A percentile compares a stretch with the other conserved stretches of the same genome.
These are phyloP conservation scores for Yamadazyma mexicana DNA, from an alignment of 1,139 yeast genomes.

Conservation along the genomic window DNA sequence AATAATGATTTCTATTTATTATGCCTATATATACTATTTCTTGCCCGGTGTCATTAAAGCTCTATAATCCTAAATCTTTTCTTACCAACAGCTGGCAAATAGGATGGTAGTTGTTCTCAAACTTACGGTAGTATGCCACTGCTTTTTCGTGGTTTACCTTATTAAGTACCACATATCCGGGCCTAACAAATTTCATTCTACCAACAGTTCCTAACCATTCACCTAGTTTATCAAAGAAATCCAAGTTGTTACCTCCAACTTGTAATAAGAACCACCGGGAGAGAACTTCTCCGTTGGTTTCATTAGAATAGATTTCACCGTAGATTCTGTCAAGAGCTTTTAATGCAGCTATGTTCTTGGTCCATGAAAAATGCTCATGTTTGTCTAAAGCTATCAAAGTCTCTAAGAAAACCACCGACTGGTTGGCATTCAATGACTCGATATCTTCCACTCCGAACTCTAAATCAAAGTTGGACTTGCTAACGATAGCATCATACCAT, in stretches of 20 bases:
- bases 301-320: constrained; percentile 37
- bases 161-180: constrained; percentile 70
- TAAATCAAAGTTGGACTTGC: constrained; percentile 10
- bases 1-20: too few species aligned
- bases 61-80: constrained; percentile 59
- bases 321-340: constrained; percentile 46
- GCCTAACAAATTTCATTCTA: constrained; percentile 92
- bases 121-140: constrained; percentile 57
- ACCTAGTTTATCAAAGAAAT: constrained; percentile 53
- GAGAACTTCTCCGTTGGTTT: constrained; percentile 77
- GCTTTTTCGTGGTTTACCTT: constrained; percentile 69
- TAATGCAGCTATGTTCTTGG: constrained; percentile 37
- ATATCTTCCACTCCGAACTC: constrained; percentile 44
- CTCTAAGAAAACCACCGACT: constrained; percentile 77
- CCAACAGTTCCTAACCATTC: constrained; percentile 91
- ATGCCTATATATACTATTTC: background rate
- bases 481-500: constrained; percentile 52
- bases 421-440: constrained; percentile 64
- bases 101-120: constrained; percentile 71
- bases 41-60: background rate
- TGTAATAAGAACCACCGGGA: constrained; percentile 75
- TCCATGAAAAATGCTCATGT: constrained; percentile 35
- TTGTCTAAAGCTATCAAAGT: constrained; percentile 46
- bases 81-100: constrained; percentile 77
- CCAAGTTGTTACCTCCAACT: constrained; percentile 46